These are phyloP conservation scores for Platanthera guangdongensis DNA, from an alignment of 106 monocot genomes.

Conservation along the genomic window DNA sequence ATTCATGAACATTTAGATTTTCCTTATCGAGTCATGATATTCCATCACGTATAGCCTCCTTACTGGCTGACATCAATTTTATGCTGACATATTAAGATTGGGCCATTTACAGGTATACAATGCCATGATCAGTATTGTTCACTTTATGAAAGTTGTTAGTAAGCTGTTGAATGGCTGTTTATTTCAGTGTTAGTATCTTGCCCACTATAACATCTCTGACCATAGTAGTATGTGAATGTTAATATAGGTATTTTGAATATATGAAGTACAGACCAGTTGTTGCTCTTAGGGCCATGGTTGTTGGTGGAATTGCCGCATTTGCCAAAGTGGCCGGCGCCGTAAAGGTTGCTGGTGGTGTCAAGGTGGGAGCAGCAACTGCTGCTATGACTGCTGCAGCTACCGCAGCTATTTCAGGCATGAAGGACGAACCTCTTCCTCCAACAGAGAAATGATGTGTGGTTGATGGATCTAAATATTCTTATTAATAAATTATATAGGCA, in stretches of 20 bases:
- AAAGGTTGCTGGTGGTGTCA: slow-evolving; percentile 78
- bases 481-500: too few species aligned
- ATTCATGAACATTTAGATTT: too few species aligned
- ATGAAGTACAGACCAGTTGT: slow-evolving; percentile 68
- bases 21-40: too few species aligned
- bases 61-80: too few species aligned
- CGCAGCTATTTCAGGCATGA: slow-evolving; percentile 56
- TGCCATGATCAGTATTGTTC: neutral
- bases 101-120: neutral
- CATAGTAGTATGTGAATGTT: neutral
- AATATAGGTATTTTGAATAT: neutral
- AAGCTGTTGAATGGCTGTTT: neutral
- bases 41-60: too few species aligned
- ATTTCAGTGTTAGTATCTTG: neutral
- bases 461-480: too few species aligned
- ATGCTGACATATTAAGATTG: too few species aligned
- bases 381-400: slow-evolving; percentile 74
- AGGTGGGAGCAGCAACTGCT: slow-evolving; percentile 73
- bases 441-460: neutral
- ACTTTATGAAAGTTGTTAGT: neutral
- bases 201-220: neutral
- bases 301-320: slow-evolving; percentile 75
- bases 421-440: slow-evolving; percentile 15
- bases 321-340: slow-evolving; percentile 70
- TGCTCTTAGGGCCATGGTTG: slow-evolving; percentile 69